Percentiles rank a stretch among this genome's conserved stretches.
phyloP scores from a whole-genome alignment of 148 eudicot species.

The Arbutus unedo region DNA sequence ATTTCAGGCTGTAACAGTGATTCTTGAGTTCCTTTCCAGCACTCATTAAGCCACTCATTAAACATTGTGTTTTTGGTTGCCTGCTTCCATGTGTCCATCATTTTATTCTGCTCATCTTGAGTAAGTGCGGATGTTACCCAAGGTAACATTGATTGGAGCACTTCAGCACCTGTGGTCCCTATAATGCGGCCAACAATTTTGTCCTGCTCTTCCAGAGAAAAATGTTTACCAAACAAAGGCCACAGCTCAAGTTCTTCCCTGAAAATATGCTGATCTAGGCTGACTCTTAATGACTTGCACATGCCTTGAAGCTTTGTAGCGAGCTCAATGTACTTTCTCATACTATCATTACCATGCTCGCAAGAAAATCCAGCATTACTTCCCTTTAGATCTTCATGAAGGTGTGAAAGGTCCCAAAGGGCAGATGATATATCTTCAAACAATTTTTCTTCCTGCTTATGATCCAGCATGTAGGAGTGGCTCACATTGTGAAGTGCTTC shows the following conservation, averaged over 20 bases:
- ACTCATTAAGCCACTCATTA: slow-evolving; percentile 89
- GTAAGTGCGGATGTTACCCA: slow-evolving; percentile 95
- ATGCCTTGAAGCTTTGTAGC: slow-evolving; percentile 84
- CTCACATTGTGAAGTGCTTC: slow-evolving; percentile 90
- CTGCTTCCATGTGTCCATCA: slow-evolving; percentile 95
- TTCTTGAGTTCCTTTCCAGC: slow-evolving; percentile 68
- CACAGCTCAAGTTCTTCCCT: slow-evolving; percentile 92
- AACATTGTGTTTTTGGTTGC: slow-evolving; percentile 94
- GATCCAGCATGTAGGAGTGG: slow-evolving; percentile 87
- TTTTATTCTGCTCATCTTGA: slow-evolving; percentile 85
- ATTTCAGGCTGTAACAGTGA: slow-evolving; percentile 47
- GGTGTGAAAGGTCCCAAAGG: slow-evolving; percentile 58
- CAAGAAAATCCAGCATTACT: slow-evolving; percentile 23
- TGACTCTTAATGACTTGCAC: slow-evolving; percentile 90
- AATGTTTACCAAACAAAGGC: slow-evolving; percentile 83
- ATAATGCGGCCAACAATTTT: slow-evolving; percentile 85
- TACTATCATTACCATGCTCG: slow-evolving; percentile 24
- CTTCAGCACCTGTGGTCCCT: slow-evolving; percentile 96
- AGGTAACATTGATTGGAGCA: slow-evolving; percentile 90
- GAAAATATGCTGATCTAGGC: slow-evolving; percentile 79
- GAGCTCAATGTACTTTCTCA: slow-evolving; percentile 62
- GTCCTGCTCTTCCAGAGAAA: slow-evolving; percentile 85
- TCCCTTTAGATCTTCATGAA: slow-evolving; percentile 34
- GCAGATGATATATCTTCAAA: slow-evolving; percentile 82
- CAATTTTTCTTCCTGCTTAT: slow-evolving; percentile 83